These are phyloP conservation scores for Ophiocordyceps camponoti-saundersi DNA, from an alignment of 2,329 filamentous ascomycete species.

Conservation along the genomic window DNA sequence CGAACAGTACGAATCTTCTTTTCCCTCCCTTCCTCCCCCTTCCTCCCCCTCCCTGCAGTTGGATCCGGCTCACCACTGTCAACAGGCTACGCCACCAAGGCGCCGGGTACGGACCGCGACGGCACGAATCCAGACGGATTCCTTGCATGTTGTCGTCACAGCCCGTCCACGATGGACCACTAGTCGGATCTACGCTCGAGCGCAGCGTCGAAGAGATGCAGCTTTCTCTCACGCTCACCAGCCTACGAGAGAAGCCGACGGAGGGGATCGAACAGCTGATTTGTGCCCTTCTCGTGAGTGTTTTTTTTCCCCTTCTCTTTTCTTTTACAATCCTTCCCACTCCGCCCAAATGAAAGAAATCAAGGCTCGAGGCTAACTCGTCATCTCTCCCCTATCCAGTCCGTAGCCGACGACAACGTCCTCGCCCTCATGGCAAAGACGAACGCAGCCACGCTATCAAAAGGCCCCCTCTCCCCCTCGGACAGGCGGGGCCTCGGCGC, in stretches of 20 bases:
- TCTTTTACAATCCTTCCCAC: too few species aligned
- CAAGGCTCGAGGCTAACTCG: conserved; percentile 2
- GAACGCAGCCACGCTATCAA: conserved; percentile 24
- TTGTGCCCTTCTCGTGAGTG: conserved; percentile 44
- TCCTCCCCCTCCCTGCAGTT: too few species aligned
- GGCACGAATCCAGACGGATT: conserved; percentile 13
- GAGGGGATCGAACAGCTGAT: conserved; percentile 36
- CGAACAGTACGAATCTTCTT: conserved; percentile 28
- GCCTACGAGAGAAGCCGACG: conserved; percentile 32
- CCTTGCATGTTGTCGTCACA: conserved; percentile 10
- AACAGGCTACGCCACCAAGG: conserved; percentile 19
- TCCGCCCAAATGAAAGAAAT: too few species aligned
- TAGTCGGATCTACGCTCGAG: conserved; percentile 18
- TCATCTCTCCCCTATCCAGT: conserved; percentile 14
- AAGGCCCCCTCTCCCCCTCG: conserved; percentile 19
- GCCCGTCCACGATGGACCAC: conserved; percentile 5
- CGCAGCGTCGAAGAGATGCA: conserved; percentile 45
- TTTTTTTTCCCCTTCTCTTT: neutral
- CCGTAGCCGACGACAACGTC: conserved; percentile 25
- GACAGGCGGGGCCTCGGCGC: conserved; percentile 29
- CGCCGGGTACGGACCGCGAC: conserved; percentile 18
- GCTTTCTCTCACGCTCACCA: conserved; percentile 45
- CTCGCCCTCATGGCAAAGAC: conserved; percentile 31
- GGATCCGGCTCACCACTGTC: too few species aligned
- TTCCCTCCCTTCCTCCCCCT: too few species aligned